Conservation (phyloP, 2,329 filamentous ascomycete species). For the Apiospora kogelbergensis region DNA sequence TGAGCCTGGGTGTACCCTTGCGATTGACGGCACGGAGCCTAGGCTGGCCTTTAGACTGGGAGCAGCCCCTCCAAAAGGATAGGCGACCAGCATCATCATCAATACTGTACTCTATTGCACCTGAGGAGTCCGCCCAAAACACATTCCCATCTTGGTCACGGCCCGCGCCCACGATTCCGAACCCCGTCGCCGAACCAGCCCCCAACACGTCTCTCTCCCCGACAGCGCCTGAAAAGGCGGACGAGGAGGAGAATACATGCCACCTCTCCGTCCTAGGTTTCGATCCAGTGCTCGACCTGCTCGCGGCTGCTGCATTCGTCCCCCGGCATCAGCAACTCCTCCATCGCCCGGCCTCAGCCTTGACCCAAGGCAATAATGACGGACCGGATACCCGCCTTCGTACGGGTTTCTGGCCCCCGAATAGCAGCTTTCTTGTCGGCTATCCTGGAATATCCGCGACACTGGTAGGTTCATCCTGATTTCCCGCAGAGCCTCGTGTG, state of each 20-base stretch:
- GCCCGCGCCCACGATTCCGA: not conserved
- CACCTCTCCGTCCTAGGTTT: not conserved
- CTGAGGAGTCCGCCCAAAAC: not conserved
- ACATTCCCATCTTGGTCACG: not conserved
- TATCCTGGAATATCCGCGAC: slow-evolving; percentile 98
- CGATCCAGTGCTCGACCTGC: slow-evolving; percentile 9
- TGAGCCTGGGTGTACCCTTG: slow-evolving; percentile 5
- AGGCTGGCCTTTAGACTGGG: slow-evolving; percentile 5
- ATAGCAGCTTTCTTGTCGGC: slow-evolving; percentile 93
- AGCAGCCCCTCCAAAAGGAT: slow-evolving; percentile 5
- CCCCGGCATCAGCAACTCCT: slow-evolving; percentile 8
- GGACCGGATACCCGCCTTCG: slow-evolving; percentile 70
- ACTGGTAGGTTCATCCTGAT: slow-evolving; percentile 63
- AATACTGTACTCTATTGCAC: slow-evolving; percentile 1
- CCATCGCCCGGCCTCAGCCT: slow-evolving; percentile 13
- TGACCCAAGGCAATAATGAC: slow-evolving; percentile 25
- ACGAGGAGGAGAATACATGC: slow-evolving; percentile 9
- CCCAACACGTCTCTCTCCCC: not conserved
- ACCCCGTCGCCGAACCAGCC: not conserved
- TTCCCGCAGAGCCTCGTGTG: not conserved
- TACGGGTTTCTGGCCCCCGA: slow-evolving; percentile 97
- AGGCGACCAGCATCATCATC: slow-evolving; percentile 5
- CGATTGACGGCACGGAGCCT: slow-evolving; percentile 7
- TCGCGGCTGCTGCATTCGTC: slow-evolving; percentile 7
- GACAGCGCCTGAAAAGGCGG: slow-evolving; percentile 2